Conservation (phyloP, 768 basidiomycete genomes). For the Termitomyces sp. region DNA sequence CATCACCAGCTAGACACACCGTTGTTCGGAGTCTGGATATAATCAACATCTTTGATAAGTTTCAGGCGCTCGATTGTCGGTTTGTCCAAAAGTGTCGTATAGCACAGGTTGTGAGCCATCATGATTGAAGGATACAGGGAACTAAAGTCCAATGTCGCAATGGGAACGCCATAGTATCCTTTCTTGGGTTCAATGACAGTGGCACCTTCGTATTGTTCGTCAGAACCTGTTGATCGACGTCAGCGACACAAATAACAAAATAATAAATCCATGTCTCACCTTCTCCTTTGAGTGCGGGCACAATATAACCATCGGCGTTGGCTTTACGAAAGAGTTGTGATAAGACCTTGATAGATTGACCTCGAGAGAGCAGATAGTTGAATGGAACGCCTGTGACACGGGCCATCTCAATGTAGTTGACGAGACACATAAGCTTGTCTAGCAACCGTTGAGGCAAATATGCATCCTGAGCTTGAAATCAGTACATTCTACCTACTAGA, state of each 20-base stretch:
- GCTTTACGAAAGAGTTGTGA: slow-evolving; percentile 95
- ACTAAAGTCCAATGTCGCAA: slow-evolving; percentile 97
- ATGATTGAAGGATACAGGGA: slow-evolving; percentile 99
- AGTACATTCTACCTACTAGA: background rate
- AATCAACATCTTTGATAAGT: slow-evolving; percentile 84
- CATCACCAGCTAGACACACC: slow-evolving; percentile 42
- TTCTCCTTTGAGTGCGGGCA: slow-evolving; percentile 84
- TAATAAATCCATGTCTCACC: slow-evolving; percentile 41
- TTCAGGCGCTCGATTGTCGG: slow-evolving; percentile 70
- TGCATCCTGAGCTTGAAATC: slow-evolving; percentile 65
- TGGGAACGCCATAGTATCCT: slow-evolving; percentile 95
- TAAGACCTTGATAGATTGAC: slow-evolving; percentile 98
- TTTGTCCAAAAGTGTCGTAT: slow-evolving; percentile 91
- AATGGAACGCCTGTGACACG: slow-evolving; percentile 99
- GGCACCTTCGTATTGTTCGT: slow-evolving; percentile 98
- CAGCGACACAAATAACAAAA: background rate
- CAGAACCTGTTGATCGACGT: slow-evolving; percentile 52
- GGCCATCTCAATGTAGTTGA: slow-evolving; percentile 99
- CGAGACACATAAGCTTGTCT: slow-evolving; percentile 98
- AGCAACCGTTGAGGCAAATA: slow-evolving; percentile 95
- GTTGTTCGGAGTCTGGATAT: slow-evolving; percentile 93
- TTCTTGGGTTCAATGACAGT: slow-evolving; percentile 97
- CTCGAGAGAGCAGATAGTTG: slow-evolving; percentile 89
- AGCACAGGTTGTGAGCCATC: slow-evolving; percentile 99
- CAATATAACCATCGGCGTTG: slow-evolving; percentile 85